Conservation (phyloP, 192 early-diverging fungal genomes). For the Backusella westeae region DNA sequence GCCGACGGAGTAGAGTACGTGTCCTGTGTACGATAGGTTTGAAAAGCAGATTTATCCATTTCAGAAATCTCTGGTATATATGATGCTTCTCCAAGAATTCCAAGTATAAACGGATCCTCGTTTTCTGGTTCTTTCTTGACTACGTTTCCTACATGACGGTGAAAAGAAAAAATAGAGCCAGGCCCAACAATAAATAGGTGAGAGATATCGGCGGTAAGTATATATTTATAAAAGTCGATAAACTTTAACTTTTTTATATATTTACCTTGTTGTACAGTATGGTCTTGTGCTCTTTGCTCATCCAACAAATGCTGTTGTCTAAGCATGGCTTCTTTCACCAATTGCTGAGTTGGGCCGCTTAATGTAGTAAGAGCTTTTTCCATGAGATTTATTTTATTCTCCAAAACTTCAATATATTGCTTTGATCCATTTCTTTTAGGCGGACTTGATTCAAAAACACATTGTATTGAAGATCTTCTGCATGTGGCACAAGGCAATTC, state of each 20-base stretch:
- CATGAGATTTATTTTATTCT: not conserved
- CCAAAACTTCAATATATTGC: slow-evolving; percentile 14
- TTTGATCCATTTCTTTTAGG: slow-evolving; percentile 16
- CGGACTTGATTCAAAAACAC: slow-evolving; percentile 14
- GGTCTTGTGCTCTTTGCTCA: not conserved
- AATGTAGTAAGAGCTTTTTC: slow-evolving; percentile 10
- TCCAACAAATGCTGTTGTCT: slow-evolving; percentile 2
- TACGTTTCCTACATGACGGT: not conserved
- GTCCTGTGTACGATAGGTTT: not conserved
- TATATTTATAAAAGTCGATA: not conserved
- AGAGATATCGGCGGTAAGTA: not conserved
- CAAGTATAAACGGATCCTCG: not conserved
- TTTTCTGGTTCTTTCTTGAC: not conserved
- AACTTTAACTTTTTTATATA: slow-evolving; percentile 6
- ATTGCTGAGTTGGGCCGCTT: not conserved
- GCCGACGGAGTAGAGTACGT: slow-evolving; percentile 1
- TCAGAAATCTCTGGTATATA: not conserved
- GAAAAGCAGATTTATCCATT: not conserved
- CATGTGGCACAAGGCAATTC: slow-evolving; percentile 12
- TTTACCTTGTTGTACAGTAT: slow-evolving; percentile 7
- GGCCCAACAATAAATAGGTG: not conserved
- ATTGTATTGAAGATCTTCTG: slow-evolving; percentile 12
- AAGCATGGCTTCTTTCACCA: slow-evolving; percentile 7
- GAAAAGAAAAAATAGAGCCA: not conserved
- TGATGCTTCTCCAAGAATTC: not conserved